Evolutionary conservation across 1,139 yeast genomes (phyloP).

Genomic region (Hemisphaericaspora subhashii): DNA sequence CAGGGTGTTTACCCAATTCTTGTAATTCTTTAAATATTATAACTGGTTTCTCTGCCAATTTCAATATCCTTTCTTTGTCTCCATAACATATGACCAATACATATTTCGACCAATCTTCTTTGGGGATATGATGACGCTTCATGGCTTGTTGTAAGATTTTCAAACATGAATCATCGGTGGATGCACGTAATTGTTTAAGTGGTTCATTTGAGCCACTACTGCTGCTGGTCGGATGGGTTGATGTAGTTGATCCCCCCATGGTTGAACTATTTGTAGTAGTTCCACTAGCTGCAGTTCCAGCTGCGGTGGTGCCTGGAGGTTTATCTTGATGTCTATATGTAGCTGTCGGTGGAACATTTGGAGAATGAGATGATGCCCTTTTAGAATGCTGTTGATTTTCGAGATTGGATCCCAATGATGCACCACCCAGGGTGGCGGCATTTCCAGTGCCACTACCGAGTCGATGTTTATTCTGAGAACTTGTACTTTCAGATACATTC

Average conservation of each 20-base stretch:
- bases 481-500: conserved; percentile 7
- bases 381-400: neutral
- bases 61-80: conserved; percentile 82
- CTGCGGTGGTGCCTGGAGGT: conserved; percentile 2
- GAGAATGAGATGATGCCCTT: neutral
- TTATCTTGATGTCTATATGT: neutral
- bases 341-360: neutral
- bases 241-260: too few relatives aligned
- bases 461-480: neutral
- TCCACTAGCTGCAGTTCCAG: conserved; percentile 6
- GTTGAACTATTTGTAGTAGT: conserved; percentile 7
- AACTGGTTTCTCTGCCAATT: conserved; percentile 86
- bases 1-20: conserved; percentile 86
- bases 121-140: conserved; percentile 77
- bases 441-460: neutral
- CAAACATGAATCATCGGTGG: conserved; percentile 89
- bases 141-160: conserved; percentile 87
- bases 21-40: conserved; percentile 83
- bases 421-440: neutral
- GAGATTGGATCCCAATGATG: neutral
- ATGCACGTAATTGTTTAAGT: conserved; percentile 79
- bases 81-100: conserved; percentile 90
- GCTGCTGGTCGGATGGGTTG: conserved; percentile 1
- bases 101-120: conserved; percentile 85
- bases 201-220: conserved; percentile 52